These are phyloP conservation scores for Talaromyces liani DNA, from an alignment of 495 filamentous ascomycete genomes.

Conservation along the genomic window DNA sequence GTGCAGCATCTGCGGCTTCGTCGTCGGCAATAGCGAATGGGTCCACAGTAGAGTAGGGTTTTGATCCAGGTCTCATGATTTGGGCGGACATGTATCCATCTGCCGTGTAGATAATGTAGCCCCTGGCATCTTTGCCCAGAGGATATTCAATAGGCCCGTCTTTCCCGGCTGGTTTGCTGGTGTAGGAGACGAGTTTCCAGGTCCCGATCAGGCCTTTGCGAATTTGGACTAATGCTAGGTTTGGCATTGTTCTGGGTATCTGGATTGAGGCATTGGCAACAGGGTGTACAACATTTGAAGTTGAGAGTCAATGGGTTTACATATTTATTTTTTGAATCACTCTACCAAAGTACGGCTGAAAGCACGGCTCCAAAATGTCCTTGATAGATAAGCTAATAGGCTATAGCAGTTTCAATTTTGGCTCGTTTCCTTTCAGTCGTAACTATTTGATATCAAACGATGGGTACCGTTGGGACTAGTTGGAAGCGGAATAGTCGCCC, in stretches of 20 bases:
- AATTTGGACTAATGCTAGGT: not conserved
- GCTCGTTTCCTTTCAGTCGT: not conserved
- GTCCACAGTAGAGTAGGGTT: constrained; percentile 15
- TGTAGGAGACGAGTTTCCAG: constrained; percentile 1
- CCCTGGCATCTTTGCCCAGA: constrained; percentile 16
- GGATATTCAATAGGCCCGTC: constrained; percentile 9
- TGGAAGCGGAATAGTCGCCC: not conserved
- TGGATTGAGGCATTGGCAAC: not conserved
- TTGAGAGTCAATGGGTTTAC: not conserved
- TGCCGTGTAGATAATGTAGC: constrained; percentile 21
- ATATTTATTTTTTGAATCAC: not conserved
- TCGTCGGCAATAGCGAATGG: constrained; percentile 11
- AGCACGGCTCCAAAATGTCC: too few relatives aligned
- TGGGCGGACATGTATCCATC: constrained; percentile 26
- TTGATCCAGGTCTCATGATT: constrained; percentile 18
- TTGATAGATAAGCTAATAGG: not conserved
- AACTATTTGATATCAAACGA: not conserved
- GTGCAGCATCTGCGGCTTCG: constrained; percentile 20
- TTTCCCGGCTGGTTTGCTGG: not conserved
- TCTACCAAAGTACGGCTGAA: not conserved
- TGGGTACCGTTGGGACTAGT: not conserved
- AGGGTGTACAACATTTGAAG: not conserved
- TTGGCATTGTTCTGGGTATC: not conserved
- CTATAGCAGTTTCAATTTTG: not conserved
- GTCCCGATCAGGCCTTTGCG: not conserved